Percentiles rank a stretch among this genome's conserved stretches.
phyloP scores from a whole-genome alignment of 805 yeast species.

The Sugiyamaella qingdaonensis region DNA sequence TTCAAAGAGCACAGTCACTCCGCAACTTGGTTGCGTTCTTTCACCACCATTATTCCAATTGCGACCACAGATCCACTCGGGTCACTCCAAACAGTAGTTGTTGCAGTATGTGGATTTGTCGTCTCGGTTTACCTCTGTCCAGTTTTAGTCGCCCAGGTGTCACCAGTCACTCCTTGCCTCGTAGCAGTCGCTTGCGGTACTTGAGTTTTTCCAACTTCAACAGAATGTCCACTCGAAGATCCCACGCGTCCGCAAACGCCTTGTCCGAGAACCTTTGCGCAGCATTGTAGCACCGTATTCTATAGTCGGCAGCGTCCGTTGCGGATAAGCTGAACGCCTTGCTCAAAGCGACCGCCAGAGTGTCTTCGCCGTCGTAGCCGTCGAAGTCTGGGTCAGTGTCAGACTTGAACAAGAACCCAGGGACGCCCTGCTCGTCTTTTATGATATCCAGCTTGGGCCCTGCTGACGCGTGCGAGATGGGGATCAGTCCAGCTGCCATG shows the following conservation, averaged over 20 bases:
- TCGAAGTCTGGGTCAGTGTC: slow-evolving; percentile 65
- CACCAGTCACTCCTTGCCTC: slow-evolving; percentile 18
- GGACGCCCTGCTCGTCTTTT: slow-evolving; percentile 42
- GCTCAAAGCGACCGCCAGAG: slow-evolving; percentile 48
- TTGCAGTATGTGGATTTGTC: no score
- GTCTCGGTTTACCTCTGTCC: no score
- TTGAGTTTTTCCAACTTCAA: slow-evolving; percentile 24
- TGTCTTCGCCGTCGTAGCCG: slow-evolving; percentile 34
- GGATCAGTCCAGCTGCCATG: slow-evolving; percentile 77
- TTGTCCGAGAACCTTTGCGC: slow-evolving; percentile 58
- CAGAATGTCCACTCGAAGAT: slow-evolving; percentile 21
- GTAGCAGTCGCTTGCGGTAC: slow-evolving; percentile 17
- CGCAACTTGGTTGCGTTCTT: no score
- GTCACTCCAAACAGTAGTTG: no score
- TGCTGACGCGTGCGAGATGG: slow-evolving; percentile 90
- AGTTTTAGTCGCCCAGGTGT: no score
- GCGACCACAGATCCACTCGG: no score
- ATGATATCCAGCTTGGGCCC: slow-evolving; percentile 92
- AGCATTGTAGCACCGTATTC: slow-evolving; percentile 40
- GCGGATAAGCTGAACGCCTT: slow-evolving; percentile 40
- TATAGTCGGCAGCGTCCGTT: slow-evolving; percentile 38
- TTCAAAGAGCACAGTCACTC: no score
- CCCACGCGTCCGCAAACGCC: slow-evolving; percentile 55
- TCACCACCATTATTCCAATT: no score
- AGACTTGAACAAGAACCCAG: slow-evolving; percentile 80